Base-by-base conservation (phyloP, 352 stramenopile genomes). In the Blastocystis sp. region DNA sequence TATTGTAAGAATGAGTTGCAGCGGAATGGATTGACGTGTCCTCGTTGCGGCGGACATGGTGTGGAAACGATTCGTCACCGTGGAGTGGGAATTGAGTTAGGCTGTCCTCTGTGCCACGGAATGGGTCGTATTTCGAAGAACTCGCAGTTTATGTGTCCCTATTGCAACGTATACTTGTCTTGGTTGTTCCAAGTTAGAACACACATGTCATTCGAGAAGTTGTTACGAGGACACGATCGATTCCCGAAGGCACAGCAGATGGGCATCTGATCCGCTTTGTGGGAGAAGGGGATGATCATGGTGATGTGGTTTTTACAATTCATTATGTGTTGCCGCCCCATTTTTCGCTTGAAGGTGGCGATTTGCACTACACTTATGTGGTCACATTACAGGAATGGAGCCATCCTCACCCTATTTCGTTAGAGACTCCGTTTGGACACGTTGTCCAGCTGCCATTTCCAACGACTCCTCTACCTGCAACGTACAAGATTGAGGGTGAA, bases 361-460 rank as follows among this genome's bases (percentile, higher is more conserved):
- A 54, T 43, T 55, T 84, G 5, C 23, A 47, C 23, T 73, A 73
- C 29, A 34, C 20, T 2, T 45, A 66, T 9, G 29, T 34, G 29
- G 34, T 68, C 5, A 47, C 50, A 0, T 11, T 84, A 18, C 54
- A 45, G 23, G 73, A 84, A 41, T n/a, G 29, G 37, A 68, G 26
- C 4, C 56, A n/a, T 29, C 50, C 73, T 9, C 15, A 53, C 1
- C n/a, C 26, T 9, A 23, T 66, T 64, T 13, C 26, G 8, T 13
- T 84, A 20, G 45, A 43, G 9, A 84, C 73, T 20, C 73, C 73
- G 39, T 15, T 84, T 7, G 73, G 73, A 15, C 73, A 84, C 29
- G 8, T 13, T 6, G 11, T 84, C 3, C 3, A 18, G 15, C 9
- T 68, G 5, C 20, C 56, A 18, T 84, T 69, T n/a, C 20, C 26